These are phyloP conservation scores for Trichoderma citrinoviride DNA, from an alignment of 2,329 filamentous ascomycete species.

Conservation along the genomic window DNA sequence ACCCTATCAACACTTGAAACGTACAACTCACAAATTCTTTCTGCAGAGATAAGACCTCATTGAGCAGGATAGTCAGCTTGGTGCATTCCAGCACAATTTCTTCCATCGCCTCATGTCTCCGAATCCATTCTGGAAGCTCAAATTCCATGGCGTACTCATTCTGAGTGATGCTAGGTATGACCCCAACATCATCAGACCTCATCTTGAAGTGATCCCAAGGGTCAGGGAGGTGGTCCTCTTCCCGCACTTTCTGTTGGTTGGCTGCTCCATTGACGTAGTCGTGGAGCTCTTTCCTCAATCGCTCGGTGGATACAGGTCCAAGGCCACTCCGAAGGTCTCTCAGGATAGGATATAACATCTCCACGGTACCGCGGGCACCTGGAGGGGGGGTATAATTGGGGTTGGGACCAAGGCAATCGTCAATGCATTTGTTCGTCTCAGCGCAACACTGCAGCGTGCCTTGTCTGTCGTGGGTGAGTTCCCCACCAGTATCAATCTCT, in stretches of 20 bases:
- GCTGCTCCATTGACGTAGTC: slow-evolving; percentile 3
- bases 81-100: slow-evolving; percentile 14
- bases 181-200: neutral
- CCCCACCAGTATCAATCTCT: slow-evolving; percentile 20
- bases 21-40: slow-evolving; percentile 15
- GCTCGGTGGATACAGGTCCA: neutral
- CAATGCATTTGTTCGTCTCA: slow-evolving; percentile 9
- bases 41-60: slow-evolving; percentile 9
- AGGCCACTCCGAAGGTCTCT: slow-evolving; percentile 13
- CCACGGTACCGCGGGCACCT: neutral
- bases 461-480: slow-evolving; percentile 8
- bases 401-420: slow-evolving; percentile 8
- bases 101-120: slow-evolving; percentile 13
- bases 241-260: neutral
- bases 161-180: neutral
- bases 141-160: slow-evolving; percentile 13
- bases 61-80: slow-evolving; percentile 10
- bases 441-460: slow-evolving; percentile 10
- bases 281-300: neutral
- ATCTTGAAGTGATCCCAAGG: slow-evolving; percentile 9
- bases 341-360: slow-evolving; percentile 12
- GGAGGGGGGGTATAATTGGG: neutral
- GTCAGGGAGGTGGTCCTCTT: neutral
- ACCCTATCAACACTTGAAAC: no score
- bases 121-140: slow-evolving; percentile 13